phyloP scores from a whole-genome alignment of 805 yeast species.

The Cyberlindnera meyerae region DNA sequence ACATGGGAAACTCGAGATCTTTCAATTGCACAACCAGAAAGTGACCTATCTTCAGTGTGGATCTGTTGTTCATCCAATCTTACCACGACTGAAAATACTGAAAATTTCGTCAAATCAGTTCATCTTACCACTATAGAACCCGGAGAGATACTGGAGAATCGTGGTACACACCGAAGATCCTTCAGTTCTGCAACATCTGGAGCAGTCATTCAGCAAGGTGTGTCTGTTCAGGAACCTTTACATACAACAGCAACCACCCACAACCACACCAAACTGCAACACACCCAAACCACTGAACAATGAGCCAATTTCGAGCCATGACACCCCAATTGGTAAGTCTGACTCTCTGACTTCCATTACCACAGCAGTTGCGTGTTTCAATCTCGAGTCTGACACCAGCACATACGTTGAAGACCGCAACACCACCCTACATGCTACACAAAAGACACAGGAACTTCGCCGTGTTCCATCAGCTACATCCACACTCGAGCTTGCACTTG shows the following conservation, averaged over 20 bases:
- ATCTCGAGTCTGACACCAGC: slow-evolving; percentile 29
- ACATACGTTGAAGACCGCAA: slow-evolving; percentile 40
- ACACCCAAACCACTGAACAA: too few relatives aligned
- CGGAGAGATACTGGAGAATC: slow-evolving; percentile 71
- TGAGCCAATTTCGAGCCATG: background rate
- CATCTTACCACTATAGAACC: slow-evolving; percentile 63
- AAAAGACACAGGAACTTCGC: slow-evolving; percentile 1
- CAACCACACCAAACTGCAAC: too few relatives aligned
- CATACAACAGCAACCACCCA: slow-evolving; percentile 8
- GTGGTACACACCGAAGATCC: slow-evolving; percentile 26
- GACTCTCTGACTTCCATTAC: slow-evolving; percentile 28
- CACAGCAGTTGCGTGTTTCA: slow-evolving; percentile 33
- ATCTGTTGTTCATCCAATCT: slow-evolving; percentile 65
- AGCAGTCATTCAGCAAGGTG: slow-evolving; percentile 25
- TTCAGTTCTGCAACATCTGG: slow-evolving; percentile 22
- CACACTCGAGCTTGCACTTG: slow-evolving; percentile 22
- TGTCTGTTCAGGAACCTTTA: slow-evolving; percentile 40
- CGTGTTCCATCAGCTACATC: slow-evolving; percentile 15
- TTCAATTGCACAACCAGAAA: slow-evolving; percentile 51
- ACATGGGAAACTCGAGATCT: slow-evolving; percentile 56
- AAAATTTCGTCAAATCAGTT: slow-evolving; percentile 45
- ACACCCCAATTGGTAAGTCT: too few relatives aligned
- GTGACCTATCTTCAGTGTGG: slow-evolving; percentile 62
- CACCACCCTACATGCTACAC: too few relatives aligned
- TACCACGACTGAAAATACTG: slow-evolving; percentile 58